Evolutionary conservation across 202 grass and related monocot species (phyloP).

Genomic region (Bolboschoenoplectus hybrid): DNA sequence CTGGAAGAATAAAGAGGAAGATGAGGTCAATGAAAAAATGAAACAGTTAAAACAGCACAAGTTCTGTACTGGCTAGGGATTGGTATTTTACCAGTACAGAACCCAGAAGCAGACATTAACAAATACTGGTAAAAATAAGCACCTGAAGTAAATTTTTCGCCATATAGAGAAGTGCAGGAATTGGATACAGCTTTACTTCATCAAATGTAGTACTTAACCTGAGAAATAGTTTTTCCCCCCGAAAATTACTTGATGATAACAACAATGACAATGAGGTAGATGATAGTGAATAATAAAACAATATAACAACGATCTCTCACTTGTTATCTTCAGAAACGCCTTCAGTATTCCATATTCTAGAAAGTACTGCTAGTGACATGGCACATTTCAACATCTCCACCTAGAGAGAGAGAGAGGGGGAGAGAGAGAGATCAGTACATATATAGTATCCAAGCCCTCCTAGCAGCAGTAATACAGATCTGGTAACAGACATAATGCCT

Average conservation of each 20-base stretch:
- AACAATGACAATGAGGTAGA: not conserved
- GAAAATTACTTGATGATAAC: not conserved
- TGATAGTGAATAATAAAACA: not conserved
- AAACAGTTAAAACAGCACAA: slow-evolving; percentile 31
- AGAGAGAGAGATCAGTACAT: slow-evolving; percentile 30
- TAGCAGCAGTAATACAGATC: not conserved
- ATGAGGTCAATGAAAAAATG: not conserved
- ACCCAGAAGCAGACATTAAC: not conserved
- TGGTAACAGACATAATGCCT: not conserved
- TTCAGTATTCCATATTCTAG: slow-evolving; percentile 77
- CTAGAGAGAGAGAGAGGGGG: slow-evolving; percentile 50
- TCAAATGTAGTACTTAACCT: slow-evolving; percentile 83
- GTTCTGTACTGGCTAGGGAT: too few relatives aligned
- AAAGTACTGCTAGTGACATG: slow-evolving; percentile 62
- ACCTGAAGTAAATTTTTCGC: slow-evolving; percentile 93
- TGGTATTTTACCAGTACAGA: not conserved
- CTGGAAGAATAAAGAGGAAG: slow-evolving; percentile 31
- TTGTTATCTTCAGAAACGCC: slow-evolving; percentile 86
- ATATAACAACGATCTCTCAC: slow-evolving; percentile 36
- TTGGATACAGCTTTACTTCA: slow-evolving; percentile 85
- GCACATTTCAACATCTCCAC: slow-evolving; percentile 86
- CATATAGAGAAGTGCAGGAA: slow-evolving; percentile 82
- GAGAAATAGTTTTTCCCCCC: slow-evolving; percentile 32
- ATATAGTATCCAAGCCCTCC: not conserved
- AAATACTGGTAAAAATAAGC: slow-evolving; percentile 28